These are phyloP conservation scores for Bocquillonia castaneifolia DNA, from an alignment of 441 rosid species.

Conservation along the genomic window DNA sequence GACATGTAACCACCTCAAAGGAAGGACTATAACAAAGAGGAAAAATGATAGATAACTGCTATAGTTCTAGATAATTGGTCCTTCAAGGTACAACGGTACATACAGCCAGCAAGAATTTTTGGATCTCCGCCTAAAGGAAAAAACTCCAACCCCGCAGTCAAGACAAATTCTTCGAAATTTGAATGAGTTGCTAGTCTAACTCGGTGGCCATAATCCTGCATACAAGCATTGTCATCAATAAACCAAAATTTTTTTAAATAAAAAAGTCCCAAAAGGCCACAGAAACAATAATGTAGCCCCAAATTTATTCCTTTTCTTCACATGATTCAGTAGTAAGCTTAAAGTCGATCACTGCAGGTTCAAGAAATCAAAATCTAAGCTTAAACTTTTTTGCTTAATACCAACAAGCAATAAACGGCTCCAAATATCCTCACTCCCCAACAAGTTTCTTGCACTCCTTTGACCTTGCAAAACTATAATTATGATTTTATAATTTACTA, in stretches of 20 bases:
- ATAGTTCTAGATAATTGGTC: background rate
- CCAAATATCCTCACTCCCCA: no score
- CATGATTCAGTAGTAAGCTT: background rate
- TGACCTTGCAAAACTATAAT: no score
- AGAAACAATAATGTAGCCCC: slow-evolving; percentile 1
- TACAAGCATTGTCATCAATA: slow-evolving; percentile 20
- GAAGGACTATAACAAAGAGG: background rate
- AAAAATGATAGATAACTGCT: background rate
- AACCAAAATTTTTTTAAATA: background rate
- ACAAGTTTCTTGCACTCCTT: no score
- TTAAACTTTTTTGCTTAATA: background rate
- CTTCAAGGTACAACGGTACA: slow-evolving; percentile 32
- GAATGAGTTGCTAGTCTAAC: slow-evolving; percentile 97
- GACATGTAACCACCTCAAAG: slow-evolving; percentile 10
- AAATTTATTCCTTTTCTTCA: background rate
- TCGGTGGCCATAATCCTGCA: slow-evolving; percentile 98
- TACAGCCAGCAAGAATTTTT: slow-evolving; percentile 94
- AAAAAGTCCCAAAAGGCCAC: slow-evolving; percentile 3
- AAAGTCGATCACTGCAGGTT: background rate
- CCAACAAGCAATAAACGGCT: slow-evolving; percentile 5
- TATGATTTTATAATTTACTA: no score
- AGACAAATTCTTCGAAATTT: slow-evolving; percentile 93
- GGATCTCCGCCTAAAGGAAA: slow-evolving; percentile 97
- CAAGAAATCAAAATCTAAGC: slow-evolving; percentile 4
- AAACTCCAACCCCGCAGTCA: slow-evolving; percentile 97